Percentiles rank a stretch among this genome's conserved stretches.
Conservation (phyloP, 2,329 filamentous ascomycete genomes). For the Pestalotiopsis sp. region DNA sequence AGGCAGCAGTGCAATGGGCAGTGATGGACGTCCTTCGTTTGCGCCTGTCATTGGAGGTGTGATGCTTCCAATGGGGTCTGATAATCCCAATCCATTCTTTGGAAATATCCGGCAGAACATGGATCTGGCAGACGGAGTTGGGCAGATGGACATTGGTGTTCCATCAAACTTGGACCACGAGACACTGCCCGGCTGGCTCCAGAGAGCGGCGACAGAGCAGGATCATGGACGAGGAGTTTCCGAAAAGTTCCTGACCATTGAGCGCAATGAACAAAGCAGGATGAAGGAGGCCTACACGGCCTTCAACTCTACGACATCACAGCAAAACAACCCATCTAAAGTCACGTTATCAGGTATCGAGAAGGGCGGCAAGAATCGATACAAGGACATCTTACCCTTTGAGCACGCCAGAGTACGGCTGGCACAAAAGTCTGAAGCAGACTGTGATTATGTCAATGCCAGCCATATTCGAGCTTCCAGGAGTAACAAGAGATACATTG, state of each 20-base stretch:
- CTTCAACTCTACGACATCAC: slow-evolving; percentile 42
- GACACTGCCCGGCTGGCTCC: slow-evolving; percentile 75
- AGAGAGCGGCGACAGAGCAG: slow-evolving; percentile 60
- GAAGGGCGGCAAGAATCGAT: slow-evolving; percentile 91
- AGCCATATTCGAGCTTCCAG: slow-evolving; percentile 78
- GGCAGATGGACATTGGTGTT: slow-evolving; percentile 65
- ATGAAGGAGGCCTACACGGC: slow-evolving; percentile 77
- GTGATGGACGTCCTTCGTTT: slow-evolving; percentile 47
- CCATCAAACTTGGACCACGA: slow-evolving; percentile 47
- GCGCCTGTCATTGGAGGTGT: slow-evolving; percentile 89
- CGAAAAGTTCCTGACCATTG: slow-evolving; percentile 80
- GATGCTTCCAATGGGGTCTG: slow-evolving; percentile 69
- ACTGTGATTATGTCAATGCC: slow-evolving; percentile 94
- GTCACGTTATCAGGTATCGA: slow-evolving; percentile 89
- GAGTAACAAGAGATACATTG: slow-evolving; percentile 92
- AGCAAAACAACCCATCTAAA: slow-evolving; percentile 23
- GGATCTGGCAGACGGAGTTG: slow-evolving; percentile 90
- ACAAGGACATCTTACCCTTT: slow-evolving; percentile 97
- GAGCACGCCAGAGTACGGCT: slow-evolving; percentile 89
- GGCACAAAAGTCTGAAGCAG: slow-evolving; percentile 62
- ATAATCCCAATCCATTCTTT: slow-evolving; percentile 85
- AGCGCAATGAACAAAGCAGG: slow-evolving; percentile 82
- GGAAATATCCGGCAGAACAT: slow-evolving; percentile 95
- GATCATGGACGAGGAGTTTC: slow-evolving; percentile 81
- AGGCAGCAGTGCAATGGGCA: slow-evolving; percentile 45